Conservation (phyloP, 2,329 filamentous ascomycete species). For the Juglanconis juglandina region DNA sequence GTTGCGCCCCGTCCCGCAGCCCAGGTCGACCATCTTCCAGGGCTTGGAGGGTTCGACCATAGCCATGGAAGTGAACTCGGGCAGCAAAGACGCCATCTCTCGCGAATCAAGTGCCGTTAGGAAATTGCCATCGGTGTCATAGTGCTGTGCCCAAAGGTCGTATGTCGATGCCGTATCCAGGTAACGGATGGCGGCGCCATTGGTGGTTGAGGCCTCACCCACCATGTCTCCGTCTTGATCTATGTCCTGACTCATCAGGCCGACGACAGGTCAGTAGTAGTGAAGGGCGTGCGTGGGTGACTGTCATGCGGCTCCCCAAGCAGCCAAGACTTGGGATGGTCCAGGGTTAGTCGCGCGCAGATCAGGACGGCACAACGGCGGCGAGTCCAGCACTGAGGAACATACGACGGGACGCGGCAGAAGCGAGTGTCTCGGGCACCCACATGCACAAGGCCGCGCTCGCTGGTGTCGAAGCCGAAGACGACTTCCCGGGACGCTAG, state of each 20-base stretch:
- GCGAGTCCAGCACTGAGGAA: no score
- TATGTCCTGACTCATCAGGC: no score
- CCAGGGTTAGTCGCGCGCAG: no score
- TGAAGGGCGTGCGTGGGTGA: no score
- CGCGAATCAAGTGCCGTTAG: constrained; percentile 60
- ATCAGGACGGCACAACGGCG: no score
- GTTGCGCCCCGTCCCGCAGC: constrained; percentile 64
- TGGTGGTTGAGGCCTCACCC: neutral
- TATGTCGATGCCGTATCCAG: constrained; percentile 31
- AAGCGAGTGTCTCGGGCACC: neutral
- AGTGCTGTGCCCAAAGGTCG: constrained; percentile 40
- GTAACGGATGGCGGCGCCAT: constrained; percentile 17
- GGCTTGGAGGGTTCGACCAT: constrained; percentile 26
- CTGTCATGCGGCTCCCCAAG: no score
- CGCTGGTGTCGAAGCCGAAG: neutral
- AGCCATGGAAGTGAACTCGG: constrained; percentile 38
- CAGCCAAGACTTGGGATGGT: no score
- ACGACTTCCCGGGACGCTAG: neutral
- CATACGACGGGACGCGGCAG: neutral
- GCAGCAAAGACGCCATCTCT: constrained; percentile 50
- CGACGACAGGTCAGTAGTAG: no score
- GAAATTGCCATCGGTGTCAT: constrained; percentile 65
- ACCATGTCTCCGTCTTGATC: neutral
- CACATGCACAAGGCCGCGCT: neutral
- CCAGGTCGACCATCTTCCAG: constrained; percentile 54